These are phyloP conservation scores for Colletotrichum caudatum DNA, from an alignment of 2,329 filamentous ascomycete species.

Conservation along the genomic window DNA sequence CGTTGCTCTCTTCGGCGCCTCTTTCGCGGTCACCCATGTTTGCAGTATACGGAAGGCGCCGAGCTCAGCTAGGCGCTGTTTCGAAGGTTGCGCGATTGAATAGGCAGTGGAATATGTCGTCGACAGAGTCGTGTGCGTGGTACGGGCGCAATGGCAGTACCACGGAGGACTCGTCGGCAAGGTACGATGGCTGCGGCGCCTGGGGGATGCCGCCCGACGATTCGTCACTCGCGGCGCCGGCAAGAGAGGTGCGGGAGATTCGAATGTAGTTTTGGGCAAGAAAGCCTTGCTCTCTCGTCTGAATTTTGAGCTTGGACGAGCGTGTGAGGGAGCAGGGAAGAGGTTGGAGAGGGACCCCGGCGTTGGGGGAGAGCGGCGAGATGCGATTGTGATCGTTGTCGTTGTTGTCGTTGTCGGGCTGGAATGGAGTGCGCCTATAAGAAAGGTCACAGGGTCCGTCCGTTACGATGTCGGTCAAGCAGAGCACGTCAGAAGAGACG, in stretches of 20 bases:
- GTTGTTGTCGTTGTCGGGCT: conserved; percentile 7
- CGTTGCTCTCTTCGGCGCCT: conserved; percentile 61
- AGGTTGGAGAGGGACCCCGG: conserved; percentile 25
- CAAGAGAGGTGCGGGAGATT: not conserved
- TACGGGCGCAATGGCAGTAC: conserved; percentile 1
- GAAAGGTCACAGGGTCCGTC: not conserved
- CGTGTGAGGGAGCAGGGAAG: not conserved
- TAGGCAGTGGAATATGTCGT: not conserved
- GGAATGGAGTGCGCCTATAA: not conserved
- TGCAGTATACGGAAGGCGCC: conserved; percentile 30
- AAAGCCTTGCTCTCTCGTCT: not conserved
- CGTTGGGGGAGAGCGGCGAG: conserved; percentile 19
- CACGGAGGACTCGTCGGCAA: not conserved
- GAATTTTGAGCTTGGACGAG: not conserved
- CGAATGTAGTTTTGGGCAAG: not conserved
- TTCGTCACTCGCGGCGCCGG: conserved; percentile 11
- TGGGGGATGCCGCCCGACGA: not conserved
- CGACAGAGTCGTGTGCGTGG: not conserved
- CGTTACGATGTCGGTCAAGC: not conserved
- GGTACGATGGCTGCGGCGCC: not conserved
- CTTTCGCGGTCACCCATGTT: conserved; percentile 63
- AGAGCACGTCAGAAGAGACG: not conserved
- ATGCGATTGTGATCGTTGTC: conserved; percentile 14
- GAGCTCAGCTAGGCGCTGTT: not conserved
- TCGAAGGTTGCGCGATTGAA: not conserved